A percentile compares a stretch with the other conserved stretches of the same genome.
These are phyloP conservation scores for Sindora glabra DNA, from an alignment of 306 rosid genomes.

Conservation along the genomic window DNA sequence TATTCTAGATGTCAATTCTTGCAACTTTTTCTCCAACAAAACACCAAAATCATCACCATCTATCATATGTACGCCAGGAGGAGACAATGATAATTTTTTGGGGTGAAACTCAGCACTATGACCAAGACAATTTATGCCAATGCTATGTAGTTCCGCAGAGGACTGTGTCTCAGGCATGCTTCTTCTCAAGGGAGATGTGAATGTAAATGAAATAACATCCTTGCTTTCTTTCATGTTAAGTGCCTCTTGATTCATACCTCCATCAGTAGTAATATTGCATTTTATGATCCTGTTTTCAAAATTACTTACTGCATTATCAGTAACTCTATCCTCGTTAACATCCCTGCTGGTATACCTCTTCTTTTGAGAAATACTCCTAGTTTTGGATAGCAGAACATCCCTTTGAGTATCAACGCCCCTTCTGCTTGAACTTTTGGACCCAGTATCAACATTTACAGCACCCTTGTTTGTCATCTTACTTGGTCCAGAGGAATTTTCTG, in stretches of 20 bases:
- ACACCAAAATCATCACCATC: slow-evolving; percentile 64
- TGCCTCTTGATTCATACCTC: slow-evolving; percentile 28
- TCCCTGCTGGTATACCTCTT: no score
- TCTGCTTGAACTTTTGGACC: no score
- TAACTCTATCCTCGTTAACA: slow-evolving; percentile 25
- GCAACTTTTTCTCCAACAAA: slow-evolving; percentile 82
- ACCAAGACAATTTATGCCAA: slow-evolving; percentile 29
- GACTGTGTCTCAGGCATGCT: slow-evolving; percentile 29
- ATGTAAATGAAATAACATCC: slow-evolving; percentile 81
- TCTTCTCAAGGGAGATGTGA: slow-evolving; percentile 74
- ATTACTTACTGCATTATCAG: slow-evolving; percentile 15
- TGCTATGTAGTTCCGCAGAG: slow-evolving; percentile 25
- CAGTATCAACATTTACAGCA: slow-evolving; percentile 32
- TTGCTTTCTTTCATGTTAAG: slow-evolving; percentile 45
- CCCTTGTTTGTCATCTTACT: slow-evolving; percentile 37
- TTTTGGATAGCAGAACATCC: no score
- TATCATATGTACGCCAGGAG: slow-evolving; percentile 32
- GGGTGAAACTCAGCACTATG: slow-evolving; percentile 27
- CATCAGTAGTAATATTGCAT: slow-evolving; percentile 41
- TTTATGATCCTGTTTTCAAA: slow-evolving; percentile 45
- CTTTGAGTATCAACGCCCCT: no score
- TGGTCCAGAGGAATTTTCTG: slow-evolving; percentile 27
- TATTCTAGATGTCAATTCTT: slow-evolving; percentile 60
- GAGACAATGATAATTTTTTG: slow-evolving; percentile 29
- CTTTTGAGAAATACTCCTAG: no score